Evolutionary conservation across 352 stramenopile species (phyloP), one percentile per base, ranked within the genome.

Genomic region (Phytophthora europaea): DNA sequence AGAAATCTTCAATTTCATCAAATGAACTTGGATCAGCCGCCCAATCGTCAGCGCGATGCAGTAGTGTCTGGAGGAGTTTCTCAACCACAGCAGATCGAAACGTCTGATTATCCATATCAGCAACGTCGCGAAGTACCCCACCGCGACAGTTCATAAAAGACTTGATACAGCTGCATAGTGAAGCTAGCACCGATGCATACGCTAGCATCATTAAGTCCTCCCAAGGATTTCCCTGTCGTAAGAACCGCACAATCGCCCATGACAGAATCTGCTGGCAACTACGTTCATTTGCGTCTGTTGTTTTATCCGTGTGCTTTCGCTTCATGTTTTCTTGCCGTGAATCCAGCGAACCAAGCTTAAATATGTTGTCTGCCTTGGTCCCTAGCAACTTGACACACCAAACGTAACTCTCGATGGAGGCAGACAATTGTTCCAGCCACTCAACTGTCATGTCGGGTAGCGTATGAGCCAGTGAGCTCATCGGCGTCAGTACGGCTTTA

Each of bases 341-440:
- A 52, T 47, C 26, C 16, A 33, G 1, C 28, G 36, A 7, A 16
- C 15, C 13, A 8, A 48, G n/a, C 33, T 56, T 53, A 51, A 88
- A 61, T 31, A 85, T 60, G 13, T 8, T 31, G 16, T 56, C 55
- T 10, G 75, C 61, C 3, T 82, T 71, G 7, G 79, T 73, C 20
- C 75, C 84, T 15, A 94, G 67, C 2, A 92, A 60, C 20, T 80
- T 68, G 15, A 73, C 68, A 58, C 72, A 89, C 88, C 88, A 94
- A 22, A 70, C 61, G 40, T 81, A 93, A 47, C 73, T 84, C 22
- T 93, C 85, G 12, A 85, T 54, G 16, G 84, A 93, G 5, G 85
- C 88, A 51, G 73, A 75, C 36, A 94, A 65, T 31, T 92, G 84
- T 43, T 92, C 75, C 54, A 92, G 72, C 88, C 88, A 94, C n/a